Conservation (phyloP, 345 rosid species). For the Arabis alpina region DNA sequence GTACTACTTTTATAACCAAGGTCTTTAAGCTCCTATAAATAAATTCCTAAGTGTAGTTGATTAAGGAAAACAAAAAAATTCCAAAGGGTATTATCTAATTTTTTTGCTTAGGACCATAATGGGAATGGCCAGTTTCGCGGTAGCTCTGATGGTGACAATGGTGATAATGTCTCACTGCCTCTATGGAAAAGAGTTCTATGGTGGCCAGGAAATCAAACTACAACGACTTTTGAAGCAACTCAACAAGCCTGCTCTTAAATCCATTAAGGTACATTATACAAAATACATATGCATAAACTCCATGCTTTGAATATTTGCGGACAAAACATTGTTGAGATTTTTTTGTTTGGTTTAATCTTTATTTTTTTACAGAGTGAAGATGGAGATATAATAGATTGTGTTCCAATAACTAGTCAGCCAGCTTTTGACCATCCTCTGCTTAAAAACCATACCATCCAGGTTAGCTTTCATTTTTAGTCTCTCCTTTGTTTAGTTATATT, state of each 20-base stretch:
- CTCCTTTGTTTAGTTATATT: constrained; percentile 4
- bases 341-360: not conserved
- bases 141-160: constrained; percentile 7
- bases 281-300: not conserved
- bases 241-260: constrained; percentile 62
- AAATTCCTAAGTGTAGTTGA: constrained; percentile 1
- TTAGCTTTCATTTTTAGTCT: not conserved
- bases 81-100: not conserved
- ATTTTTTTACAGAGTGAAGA: constrained; percentile 17
- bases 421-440: constrained; percentile 41
- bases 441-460: constrained; percentile 43
- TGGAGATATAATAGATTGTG: constrained; percentile 42
- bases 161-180: constrained; percentile 5
- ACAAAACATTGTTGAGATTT: no score
- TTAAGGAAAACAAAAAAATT: no score
- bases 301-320: not conserved
- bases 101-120: constrained; percentile 6
- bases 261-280: constrained; percentile 51
- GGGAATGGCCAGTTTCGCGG: not conserved
- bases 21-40: constrained; percentile 10
- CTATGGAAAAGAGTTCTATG: constrained; percentile 1
- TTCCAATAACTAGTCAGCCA: constrained; percentile 36
- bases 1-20: no score
- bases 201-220: constrained; percentile 28
- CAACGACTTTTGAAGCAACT: constrained; percentile 46